phyloP scores from a whole-genome alignment of 805 yeast genomes.

The Schwanniomyces yamadae region DNA sequence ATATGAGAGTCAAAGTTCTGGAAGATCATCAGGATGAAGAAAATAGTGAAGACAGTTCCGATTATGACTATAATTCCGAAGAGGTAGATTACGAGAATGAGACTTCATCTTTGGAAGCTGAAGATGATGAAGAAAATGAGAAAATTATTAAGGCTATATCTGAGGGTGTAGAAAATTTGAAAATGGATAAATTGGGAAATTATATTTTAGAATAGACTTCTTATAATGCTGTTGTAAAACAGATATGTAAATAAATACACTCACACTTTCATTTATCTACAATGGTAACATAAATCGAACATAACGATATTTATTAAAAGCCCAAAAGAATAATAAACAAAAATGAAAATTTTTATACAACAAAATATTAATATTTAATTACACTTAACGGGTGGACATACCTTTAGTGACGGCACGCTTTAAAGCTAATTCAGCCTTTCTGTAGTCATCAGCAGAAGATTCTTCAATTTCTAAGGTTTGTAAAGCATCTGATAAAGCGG shows the following conservation, averaged over 20 bases:
- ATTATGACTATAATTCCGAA: conserved; percentile 31
- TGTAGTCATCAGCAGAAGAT: conserved; percentile 91
- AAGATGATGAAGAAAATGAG: conserved; percentile 41
- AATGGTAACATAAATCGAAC: not conserved
- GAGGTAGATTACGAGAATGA: conserved; percentile 24
- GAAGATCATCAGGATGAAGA: conserved; percentile 25
- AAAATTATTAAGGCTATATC: conserved; percentile 71
- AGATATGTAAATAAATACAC: not conserved
- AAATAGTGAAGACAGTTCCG: conserved; percentile 38
- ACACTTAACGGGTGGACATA: conserved; percentile 89
- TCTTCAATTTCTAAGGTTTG: conserved; percentile 97
- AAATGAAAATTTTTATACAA: conserved; percentile 13
- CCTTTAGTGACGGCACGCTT: conserved; percentile 99
- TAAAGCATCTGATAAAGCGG: conserved; percentile 96
- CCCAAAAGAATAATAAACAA: conserved; percentile 13
- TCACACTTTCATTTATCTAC: not conserved
- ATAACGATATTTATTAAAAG: conserved; percentile 13
- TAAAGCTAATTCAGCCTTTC: conserved; percentile 98
- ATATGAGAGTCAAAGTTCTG: conserved; percentile 52
- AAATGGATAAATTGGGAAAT: conserved; percentile 81
- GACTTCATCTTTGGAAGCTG: conserved; percentile 28
- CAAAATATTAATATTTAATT: conserved; percentile 11
- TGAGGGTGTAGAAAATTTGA: conserved; percentile 60
- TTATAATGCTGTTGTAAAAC: not conserved
- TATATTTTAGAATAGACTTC: conserved; percentile 60